phyloP scores from a whole-genome alignment of 202 grass and related monocot species.

The Schoenoplectus triqueter region DNA sequence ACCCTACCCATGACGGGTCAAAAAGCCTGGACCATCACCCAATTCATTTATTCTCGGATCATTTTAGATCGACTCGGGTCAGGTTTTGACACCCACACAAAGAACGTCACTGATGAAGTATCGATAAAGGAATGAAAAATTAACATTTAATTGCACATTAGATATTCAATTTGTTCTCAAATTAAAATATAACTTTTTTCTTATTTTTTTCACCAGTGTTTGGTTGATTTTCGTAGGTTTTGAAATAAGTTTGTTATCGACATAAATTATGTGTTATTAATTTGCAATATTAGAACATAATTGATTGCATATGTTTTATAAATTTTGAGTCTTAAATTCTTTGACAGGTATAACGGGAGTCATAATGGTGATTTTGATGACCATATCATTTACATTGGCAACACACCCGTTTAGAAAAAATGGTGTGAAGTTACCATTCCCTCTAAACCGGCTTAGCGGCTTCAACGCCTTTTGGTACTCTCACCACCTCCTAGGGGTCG shows the following conservation, averaged over 20 bases:
- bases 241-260: neutral
- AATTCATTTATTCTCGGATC: no score
- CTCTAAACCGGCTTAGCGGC: conserved; percentile 73
- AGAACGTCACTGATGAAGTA: neutral
- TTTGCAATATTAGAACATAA: neutral
- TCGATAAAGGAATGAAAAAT: neutral
- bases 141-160: neutral
- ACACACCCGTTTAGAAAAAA: conserved; percentile 95
- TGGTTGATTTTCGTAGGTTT: neutral
- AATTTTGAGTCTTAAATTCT: neutral
- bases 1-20: no score
- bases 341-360: conserved; percentile 62
- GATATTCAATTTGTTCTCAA: neutral
- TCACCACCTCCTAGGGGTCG: conserved; percentile 88
- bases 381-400: conserved; percentile 88
- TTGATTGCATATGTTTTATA: neutral
- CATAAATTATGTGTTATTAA: neutral
- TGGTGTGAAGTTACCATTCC: conserved; percentile 53
- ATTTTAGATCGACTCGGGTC: no score
- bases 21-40: no score
- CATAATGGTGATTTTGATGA: conserved; percentile 85
- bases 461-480: conserved; percentile 99
- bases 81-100: no score
- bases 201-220: neutral
- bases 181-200: neutral